These are phyloP conservation scores for Trichomonas vaginalis DNA, from an alignment of 208 protist genomes.

Conservation along the genomic window DNA sequence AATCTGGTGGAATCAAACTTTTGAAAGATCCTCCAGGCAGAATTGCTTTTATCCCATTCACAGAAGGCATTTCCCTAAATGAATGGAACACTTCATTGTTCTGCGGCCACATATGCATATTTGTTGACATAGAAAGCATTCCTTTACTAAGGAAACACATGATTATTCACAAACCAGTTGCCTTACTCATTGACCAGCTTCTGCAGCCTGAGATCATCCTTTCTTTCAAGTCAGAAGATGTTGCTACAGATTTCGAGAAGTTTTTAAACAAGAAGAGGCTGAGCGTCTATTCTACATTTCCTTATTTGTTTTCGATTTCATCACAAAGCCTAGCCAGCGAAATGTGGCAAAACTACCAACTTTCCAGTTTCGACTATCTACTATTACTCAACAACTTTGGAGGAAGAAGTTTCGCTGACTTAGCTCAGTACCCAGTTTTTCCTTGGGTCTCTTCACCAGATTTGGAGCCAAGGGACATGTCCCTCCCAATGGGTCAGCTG, in stretches of 20 bases:
- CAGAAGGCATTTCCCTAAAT: not conserved
- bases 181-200: not conserved
- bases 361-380: not conserved
- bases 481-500: not conserved
- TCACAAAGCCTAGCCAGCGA: not conserved
- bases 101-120: not conserved
- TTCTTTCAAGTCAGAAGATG: not conserved
- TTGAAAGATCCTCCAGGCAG: not conserved
- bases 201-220: not conserved
- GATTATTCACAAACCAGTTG: not conserved
- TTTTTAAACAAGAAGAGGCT: not conserved
- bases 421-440: conserved; percentile 13
- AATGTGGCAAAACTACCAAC: not conserved
- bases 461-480: not conserved
- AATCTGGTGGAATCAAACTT: not conserved
- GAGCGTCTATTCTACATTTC: too few relatives aligned
- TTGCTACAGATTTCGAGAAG: not conserved
- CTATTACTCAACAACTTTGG: not conserved
- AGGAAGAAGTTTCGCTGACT: not conserved
- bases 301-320: not conserved
- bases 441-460: not conserved
- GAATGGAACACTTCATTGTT: not conserved
- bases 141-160: not conserved
- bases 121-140: not conserved
- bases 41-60: not conserved